These are phyloP conservation scores for Plasmodium relictum DNA, from an alignment of 169 alveolate species.

Conservation along the genomic window DNA sequence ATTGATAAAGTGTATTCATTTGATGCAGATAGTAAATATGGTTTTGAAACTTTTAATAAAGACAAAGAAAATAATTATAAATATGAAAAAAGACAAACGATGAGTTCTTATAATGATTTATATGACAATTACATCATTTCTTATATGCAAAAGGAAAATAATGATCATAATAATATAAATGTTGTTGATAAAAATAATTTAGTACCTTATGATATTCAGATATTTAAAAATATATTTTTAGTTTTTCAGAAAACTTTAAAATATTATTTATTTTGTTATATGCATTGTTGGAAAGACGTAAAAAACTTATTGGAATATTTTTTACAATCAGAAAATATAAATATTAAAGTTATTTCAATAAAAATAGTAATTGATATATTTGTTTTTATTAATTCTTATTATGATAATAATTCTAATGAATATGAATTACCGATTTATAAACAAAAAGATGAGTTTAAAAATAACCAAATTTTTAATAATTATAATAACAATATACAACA, in stretches of 20 bases:
- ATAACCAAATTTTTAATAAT: neutral
- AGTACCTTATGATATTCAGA: constrained; percentile 67
- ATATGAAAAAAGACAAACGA: neutral
- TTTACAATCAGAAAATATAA: constrained; percentile 66
- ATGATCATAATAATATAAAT: neutral
- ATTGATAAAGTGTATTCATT: neutral
- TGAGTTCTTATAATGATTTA: constrained; percentile 13
- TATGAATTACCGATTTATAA: constrained; percentile 7
- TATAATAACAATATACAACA: neutral
- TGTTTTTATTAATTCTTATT: constrained; percentile 48
- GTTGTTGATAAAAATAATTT: constrained; percentile 16
- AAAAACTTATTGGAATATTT: constrained; percentile 45
- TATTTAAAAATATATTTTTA: constrained; percentile 66
- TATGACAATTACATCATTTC: constrained; percentile 33
- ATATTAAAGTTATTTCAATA: constrained; percentile 66
- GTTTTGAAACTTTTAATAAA: neutral
- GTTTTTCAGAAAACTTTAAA: constrained; percentile 70
- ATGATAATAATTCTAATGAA: constrained; percentile 23
- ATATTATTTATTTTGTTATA: constrained; percentile 64
- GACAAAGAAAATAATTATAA: neutral
- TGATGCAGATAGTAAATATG: neutral
- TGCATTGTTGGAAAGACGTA: constrained; percentile 77
- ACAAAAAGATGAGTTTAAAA: constrained; percentile 25
- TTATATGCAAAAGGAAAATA: constrained; percentile 29
- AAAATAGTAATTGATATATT: constrained; percentile 69